Base-by-base conservation (phyloP, 768 basidiomycete species). In the Amyloporia xantha region DNA sequence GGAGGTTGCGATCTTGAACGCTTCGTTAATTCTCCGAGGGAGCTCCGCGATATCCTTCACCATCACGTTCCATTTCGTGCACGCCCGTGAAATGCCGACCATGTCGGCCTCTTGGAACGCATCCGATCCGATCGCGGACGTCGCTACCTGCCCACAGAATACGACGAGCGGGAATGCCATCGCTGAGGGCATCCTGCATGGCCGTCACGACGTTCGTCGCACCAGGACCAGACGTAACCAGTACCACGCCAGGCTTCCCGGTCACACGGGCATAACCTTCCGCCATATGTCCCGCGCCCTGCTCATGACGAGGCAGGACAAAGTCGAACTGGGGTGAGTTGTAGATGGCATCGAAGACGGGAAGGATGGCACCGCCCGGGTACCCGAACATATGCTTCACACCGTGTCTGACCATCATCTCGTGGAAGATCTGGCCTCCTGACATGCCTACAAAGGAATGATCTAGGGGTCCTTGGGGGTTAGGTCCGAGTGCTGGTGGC, bases 61-160 rank as follows among this genome's bases (percentile, higher is more conserved):
- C 93, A 98, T 95, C 52, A 99, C 95, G 63, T 99, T 98, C 96
- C 96, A 98, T 66, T 98, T 99, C 21, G 96, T 98, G 72, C 96
- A 99, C 59, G 85, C 84, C 44, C 95, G 77, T 25, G 94, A 96
- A 67, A 98, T 99, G 42, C 96, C 96, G 48, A 99, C 76, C 43
- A 98, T 70, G 65, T 99, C 96, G 35, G 96, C 96, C 69, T 99
- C 96, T 65, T 99, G 96, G 79, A 99, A 99, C 1, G 91, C 91
- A 62, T 99, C 95, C 13, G 91, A 94, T n/a, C 95, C 95, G 52
- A 99, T 99, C 45, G 91, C 85, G n/a, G 89, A 89, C 6, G 95
- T 98, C 0, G 96, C 95, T n/a, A 99, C 95, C 73, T 98, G 95
- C 1, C 96, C 95, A 40, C 84, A 81, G 71, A 98, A 97, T 2